These are phyloP conservation scores for Curvularia verruculosa DNA, from an alignment of 2,329 filamentous ascomycete genomes.

Conservation along the genomic window DNA sequence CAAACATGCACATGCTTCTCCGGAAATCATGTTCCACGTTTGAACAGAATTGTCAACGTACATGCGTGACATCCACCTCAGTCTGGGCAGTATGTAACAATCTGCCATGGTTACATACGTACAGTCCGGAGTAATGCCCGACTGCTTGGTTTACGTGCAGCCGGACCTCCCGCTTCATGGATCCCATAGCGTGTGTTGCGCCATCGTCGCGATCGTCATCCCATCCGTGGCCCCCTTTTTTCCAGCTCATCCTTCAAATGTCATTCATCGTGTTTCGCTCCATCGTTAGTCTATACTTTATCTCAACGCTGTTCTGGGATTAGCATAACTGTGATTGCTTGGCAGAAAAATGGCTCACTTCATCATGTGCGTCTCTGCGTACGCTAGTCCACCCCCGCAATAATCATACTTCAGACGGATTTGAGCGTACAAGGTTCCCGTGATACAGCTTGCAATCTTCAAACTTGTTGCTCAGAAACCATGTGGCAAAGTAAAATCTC, in stretches of 20 bases:
- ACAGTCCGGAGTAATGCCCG: conserved; percentile 1
- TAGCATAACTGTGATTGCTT: neutral
- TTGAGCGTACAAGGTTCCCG: neutral
- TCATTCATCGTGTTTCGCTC: neutral
- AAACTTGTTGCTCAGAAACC: neutral
- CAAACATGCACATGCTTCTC: conserved; percentile 2
- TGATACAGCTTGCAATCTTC: neutral
- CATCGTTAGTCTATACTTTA: conserved; percentile 14
- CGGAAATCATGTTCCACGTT: conserved; percentile 1
- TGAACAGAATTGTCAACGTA: neutral
- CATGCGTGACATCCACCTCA: neutral
- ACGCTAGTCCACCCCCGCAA: neutral
- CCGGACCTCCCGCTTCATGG: conserved; percentile 5
- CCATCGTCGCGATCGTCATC: conserved; percentile 10
- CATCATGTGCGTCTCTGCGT: neutral
- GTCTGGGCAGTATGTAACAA: neutral
- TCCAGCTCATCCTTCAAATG: conserved; percentile 4
- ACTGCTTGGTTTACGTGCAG: conserved; percentile 9
- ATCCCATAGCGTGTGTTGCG: conserved; percentile 13
- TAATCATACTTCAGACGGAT: too few relatives aligned
- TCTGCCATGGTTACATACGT: too few relatives aligned
- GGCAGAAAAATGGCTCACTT: neutral
- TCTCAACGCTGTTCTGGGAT: conserved; percentile 7
- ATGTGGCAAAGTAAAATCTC: too few relatives aligned
- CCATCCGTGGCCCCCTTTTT: conserved; percentile 3